Evolutionary conservation across 805 yeast species (phyloP), one percentile per base, ranked within the genome.

Genomic region (Clavispora santaluciae): DNA sequence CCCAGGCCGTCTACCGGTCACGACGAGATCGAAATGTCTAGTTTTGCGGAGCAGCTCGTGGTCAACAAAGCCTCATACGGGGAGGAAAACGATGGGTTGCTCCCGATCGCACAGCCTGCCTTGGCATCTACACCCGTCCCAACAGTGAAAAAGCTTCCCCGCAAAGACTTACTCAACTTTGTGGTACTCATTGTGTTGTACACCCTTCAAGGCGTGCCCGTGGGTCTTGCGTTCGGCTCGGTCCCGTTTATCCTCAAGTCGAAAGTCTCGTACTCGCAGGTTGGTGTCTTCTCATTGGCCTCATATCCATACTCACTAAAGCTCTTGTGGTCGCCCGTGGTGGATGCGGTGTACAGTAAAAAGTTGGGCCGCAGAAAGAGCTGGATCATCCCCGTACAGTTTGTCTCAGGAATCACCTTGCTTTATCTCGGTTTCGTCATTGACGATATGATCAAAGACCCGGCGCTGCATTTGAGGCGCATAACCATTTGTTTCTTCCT

Each of bases 341-440:
- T 93, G 8, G 99, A 93, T 59, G 90, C 97, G 1, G 59, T 87
- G 15, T 93, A 83, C 57, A 73, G 72, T 44, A 69, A 70, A 20
- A 68, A 62, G 35, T 51, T 86, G 24, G 99, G 99, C 4, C 76
- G 97, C 41, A 70, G 99, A 52, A 75, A 88, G 55, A 79, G 91
- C 9, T 93, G 99, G 99, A 90, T 93, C 53, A 77, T 93, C 10
- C 99, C 99, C 0, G 81, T 91, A 33, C 99, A 93, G 61, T 61
- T 80, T 4, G 65, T 88, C n/a, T 83, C 90, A 12, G 89, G 95
- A 0, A 18, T 79, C 0, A 76, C 86, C 2, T 66, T 91, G 45
- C 63, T 86, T 13, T 59, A 67, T 37, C 64, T 93, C n/a, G 95
- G 97, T 1, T 49, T 62, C 5, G 57, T 62, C 5, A 41, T 79